These are phyloP conservation scores for Serendipita sp. DNA, from an alignment of 768 basidiomycete genomes.

Conservation along the genomic window DNA sequence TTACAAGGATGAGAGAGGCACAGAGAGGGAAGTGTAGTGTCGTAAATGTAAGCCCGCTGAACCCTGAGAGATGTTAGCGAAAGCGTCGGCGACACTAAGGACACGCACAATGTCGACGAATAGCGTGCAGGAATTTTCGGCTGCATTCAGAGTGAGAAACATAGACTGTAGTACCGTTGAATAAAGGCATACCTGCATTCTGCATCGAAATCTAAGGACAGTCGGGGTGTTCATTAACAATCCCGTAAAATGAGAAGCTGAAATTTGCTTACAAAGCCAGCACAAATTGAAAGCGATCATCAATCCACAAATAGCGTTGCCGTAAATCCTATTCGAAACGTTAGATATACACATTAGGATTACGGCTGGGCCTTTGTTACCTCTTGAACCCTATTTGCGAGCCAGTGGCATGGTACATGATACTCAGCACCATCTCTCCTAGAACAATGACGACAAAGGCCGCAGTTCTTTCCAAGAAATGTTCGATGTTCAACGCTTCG, in stretches of 20 bases:
- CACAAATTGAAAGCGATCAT: constrained; percentile 8
- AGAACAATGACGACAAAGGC: constrained; percentile 21
- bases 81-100: background rate
- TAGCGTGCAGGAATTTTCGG: background rate
- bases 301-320: constrained; percentile 8
- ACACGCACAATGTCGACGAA: background rate
- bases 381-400: background rate
- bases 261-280: constrained; percentile 7
- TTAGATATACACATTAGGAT: background rate
- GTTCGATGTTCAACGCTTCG: constrained; percentile 22
- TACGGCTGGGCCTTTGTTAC: background rate
- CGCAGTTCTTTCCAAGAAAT: constrained; percentile 19
- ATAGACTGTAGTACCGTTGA: background rate
- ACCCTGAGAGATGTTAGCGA: background rate
- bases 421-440: constrained; percentile 11
- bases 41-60: constrained; percentile 2
- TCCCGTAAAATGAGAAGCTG: too few species aligned
- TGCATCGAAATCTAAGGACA: constrained; percentile 2
- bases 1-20: constrained; percentile 1
- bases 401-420: constrained; percentile 9
- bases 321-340: background rate
- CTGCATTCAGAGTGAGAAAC: background rate
- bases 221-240: too few species aligned
- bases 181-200: constrained; percentile 1
- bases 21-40: constrained; percentile 5